These are phyloP conservation scores for Irpex sp. DNA, from an alignment of 1,284 basidiomycete species.

Conservation along the genomic window DNA sequence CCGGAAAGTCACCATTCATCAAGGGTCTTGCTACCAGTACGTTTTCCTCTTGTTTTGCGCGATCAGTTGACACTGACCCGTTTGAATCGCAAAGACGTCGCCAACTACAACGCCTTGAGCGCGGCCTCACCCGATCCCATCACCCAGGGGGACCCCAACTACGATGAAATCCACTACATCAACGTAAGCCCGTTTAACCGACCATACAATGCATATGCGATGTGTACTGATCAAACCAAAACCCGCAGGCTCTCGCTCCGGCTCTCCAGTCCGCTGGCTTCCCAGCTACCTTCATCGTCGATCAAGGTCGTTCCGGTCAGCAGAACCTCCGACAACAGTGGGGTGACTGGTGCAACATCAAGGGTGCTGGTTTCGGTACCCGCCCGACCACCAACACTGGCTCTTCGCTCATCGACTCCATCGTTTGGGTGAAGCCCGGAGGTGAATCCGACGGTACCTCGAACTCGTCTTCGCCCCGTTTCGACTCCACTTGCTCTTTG, in stretches of 20 bases:
- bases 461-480: conserved; percentile 53
- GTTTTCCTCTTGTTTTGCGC: conserved; percentile 1
- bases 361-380: conserved; percentile 57
- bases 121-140: conserved; percentile 54
- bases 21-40: conserved; percentile 56
- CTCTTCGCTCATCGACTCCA: conserved; percentile 51
- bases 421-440: conserved; percentile 70
- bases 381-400: conserved; percentile 57
- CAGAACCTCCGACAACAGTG: conserved; percentile 56
- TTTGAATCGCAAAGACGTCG: conserved; percentile 37
- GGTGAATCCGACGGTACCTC: conserved; percentile 65
- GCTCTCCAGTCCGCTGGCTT: conserved; percentile 42
- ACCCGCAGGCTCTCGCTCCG: conserved; percentile 43
- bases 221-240: background rate
- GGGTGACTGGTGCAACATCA: conserved; percentile 60
- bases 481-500: conserved; percentile 50
- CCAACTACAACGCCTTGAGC: conserved; percentile 59
- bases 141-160: conserved; percentile 55
- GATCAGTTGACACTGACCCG: conserved; percentile 3
- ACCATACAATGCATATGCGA: background rate
- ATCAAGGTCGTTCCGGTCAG: conserved; percentile 59
- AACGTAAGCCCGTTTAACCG: conserved; percentile 30
- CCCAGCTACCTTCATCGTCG: conserved; percentile 61
- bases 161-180: conserved; percentile 61
- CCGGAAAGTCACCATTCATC: conserved; percentile 49